phyloP scores from a whole-genome alignment of 345 rosid genomes.

The Murraya koenigii region DNA sequence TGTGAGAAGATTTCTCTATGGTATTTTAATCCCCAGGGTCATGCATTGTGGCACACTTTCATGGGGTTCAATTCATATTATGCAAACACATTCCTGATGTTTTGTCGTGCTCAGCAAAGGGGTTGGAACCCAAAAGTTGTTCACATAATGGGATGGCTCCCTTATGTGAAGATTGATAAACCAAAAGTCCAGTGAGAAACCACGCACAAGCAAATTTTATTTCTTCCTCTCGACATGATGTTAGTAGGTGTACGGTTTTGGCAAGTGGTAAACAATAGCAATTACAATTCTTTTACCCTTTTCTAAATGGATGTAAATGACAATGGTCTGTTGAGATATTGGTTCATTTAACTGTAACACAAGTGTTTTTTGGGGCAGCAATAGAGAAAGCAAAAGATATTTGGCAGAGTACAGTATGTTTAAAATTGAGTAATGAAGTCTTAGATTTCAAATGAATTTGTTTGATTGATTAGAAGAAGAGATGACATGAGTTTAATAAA shows the following conservation, averaged over 20 bases:
- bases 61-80: slow-evolving; percentile 90
- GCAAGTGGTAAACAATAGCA: not conserved
- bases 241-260: slow-evolving; percentile 16
- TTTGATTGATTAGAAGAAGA: too few species aligned
- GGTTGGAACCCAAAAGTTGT: slow-evolving; percentile 75
- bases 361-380: not conserved
- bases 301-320: slow-evolving; percentile 15
- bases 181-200: slow-evolving; percentile 51
- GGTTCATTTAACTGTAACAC: slow-evolving; percentile 9
- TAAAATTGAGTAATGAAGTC: too few species aligned
- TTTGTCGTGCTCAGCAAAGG: slow-evolving; percentile 85
- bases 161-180: slow-evolving; percentile 81
- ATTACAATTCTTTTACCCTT: slow-evolving; percentile 2
- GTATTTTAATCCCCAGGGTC: slow-evolving; percentile 87
- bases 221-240: not conserved
- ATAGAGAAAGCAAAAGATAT: not conserved
- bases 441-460: too few species aligned
- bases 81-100: slow-evolving; percentile 96
- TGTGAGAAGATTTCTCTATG: slow-evolving; percentile 57
- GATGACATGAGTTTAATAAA: too few species aligned
- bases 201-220: not conserved
- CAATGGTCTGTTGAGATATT: not conserved
- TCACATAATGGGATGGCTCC: slow-evolving; percentile 52
- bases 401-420: not conserved
- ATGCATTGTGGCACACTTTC: slow-evolving; percentile 84